These are phyloP conservation scores for Naegleria fowleri DNA, from an alignment of 208 protist genomes.

Conservation along the genomic window DNA sequence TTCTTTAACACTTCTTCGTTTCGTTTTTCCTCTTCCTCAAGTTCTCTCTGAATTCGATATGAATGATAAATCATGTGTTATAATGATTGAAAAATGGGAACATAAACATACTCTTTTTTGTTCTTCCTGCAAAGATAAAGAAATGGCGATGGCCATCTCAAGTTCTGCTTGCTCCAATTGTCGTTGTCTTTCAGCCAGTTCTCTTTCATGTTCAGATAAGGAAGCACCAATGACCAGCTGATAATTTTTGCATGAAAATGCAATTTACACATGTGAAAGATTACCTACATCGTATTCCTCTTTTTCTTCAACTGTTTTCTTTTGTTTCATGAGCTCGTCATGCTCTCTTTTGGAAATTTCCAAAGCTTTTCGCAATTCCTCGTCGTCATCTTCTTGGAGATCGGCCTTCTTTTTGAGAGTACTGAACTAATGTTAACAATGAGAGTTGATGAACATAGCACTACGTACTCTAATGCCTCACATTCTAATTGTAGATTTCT, in stretches of 20 bases:
- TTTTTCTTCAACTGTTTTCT: not conserved
- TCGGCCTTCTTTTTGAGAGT: not conserved
- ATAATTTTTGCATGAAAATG: too few species aligned
- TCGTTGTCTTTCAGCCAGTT: not conserved
- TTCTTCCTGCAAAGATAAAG: not conserved
- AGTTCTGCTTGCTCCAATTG: not conserved
- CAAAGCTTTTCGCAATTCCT: not conserved
- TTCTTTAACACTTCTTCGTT: not conserved
- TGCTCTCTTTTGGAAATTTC: not conserved
- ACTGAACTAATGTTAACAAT: not conserved
- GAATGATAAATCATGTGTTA: too few species aligned
- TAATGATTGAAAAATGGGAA: too few species aligned
- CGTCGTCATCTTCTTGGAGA: not conserved
- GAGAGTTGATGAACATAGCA: not conserved
- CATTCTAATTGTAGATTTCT: slow-evolving; percentile 80
- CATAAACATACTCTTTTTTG: not conserved
- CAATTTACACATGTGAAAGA: not conserved
- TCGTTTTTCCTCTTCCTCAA: not conserved
- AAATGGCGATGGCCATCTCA: not conserved
- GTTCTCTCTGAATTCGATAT: not conserved
- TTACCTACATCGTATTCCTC: not conserved
- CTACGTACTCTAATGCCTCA: slow-evolving; percentile 46
- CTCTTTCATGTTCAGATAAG: not conserved
- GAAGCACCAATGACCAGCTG: not conserved
- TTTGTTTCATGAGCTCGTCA: not conserved